A percentile compares a stretch with the other conserved stretches of the same genome.
Evolutionary conservation across 2,329 filamentous ascomycete species (phyloP).

Genomic region (Colletotrichum sp.): DNA sequence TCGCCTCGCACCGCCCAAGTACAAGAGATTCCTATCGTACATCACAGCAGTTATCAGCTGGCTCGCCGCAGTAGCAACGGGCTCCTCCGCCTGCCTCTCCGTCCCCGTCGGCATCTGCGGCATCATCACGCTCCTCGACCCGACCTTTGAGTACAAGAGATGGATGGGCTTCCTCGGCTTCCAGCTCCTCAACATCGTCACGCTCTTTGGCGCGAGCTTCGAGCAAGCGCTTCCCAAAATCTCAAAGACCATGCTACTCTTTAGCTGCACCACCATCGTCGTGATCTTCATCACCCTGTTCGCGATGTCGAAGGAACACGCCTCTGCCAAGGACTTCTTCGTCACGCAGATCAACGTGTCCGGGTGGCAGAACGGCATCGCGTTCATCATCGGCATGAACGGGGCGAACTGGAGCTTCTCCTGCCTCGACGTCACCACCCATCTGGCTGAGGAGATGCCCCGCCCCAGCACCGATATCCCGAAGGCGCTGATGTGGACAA

Average conservation of each 20-base stretch:
- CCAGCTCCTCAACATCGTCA: slow-evolving; percentile 28
- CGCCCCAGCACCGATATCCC: slow-evolving; percentile 27
- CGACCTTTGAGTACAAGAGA: slow-evolving; percentile 26
- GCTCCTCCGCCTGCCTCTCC: slow-evolving; percentile 27
- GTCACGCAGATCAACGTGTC: slow-evolving; percentile 23
- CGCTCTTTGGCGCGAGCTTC: slow-evolving; percentile 23
- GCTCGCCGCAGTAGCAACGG: slow-evolving; percentile 29
- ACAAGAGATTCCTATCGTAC: slow-evolving; percentile 26
- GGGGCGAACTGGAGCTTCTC: slow-evolving; percentile 34
- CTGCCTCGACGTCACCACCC: slow-evolving; percentile 31
- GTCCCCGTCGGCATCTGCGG: slow-evolving; percentile 25
- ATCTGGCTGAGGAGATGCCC: slow-evolving; percentile 33
- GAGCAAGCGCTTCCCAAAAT: slow-evolving; percentile 29
- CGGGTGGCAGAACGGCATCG: slow-evolving; percentile 30
- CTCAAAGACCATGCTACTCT: slow-evolving; percentile 27
- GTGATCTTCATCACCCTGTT: slow-evolving; percentile 30
- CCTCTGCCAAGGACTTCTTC: slow-evolving; percentile 26
- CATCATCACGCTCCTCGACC: slow-evolving; percentile 26
- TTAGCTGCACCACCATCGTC: slow-evolving; percentile 27
- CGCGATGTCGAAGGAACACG: slow-evolving; percentile 25
- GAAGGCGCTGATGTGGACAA: slow-evolving; percentile 27
- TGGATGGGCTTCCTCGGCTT: slow-evolving; percentile 33
- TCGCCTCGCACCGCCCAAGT: slow-evolving; percentile 22
- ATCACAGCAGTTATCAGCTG: slow-evolving; percentile 27
- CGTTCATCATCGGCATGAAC: slow-evolving; percentile 32